A percentile compares a stretch with the other conserved stretches of the same genome.
These are phyloP conservation scores for Phytopythium mirpurense DNA, from an alignment of 352 stramenopile species.

Conservation along the genomic window DNA sequence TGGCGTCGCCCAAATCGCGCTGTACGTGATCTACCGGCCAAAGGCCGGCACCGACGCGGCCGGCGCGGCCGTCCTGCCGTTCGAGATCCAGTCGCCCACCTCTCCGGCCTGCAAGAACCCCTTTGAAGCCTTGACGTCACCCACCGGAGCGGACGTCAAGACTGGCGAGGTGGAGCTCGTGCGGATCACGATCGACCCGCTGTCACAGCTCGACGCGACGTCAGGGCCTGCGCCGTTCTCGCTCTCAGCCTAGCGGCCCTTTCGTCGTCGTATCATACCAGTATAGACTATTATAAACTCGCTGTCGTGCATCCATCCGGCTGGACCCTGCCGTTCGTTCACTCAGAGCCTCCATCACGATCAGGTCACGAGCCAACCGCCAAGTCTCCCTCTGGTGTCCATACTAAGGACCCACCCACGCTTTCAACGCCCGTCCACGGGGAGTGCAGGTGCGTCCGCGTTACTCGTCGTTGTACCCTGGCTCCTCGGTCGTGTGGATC, in stretches of 20 bases:
- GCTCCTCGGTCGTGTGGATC: conserved; percentile 33
- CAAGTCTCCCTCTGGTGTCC: no score
- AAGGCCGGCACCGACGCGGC: background rate
- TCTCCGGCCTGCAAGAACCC: conserved; percentile 11
- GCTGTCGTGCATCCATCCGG: no score
- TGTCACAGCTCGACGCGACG: background rate
- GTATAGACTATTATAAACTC: background rate
- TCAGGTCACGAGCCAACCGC: no score
- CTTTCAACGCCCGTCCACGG: background rate
- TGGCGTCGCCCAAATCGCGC: conserved; percentile 41
- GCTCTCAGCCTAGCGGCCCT: background rate
- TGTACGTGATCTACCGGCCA: conserved; percentile 58
- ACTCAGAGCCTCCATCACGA: no score
- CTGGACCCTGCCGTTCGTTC: background rate
- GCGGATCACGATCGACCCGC: conserved; percentile 27
- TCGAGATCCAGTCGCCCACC: conserved; percentile 11
- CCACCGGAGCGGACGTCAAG: conserved; percentile 10
- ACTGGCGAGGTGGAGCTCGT: conserved; percentile 21
- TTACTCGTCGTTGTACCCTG: conserved; percentile 7
- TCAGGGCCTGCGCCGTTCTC: background rate
- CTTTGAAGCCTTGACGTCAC: conserved; percentile 16
- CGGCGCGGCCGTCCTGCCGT: background rate
- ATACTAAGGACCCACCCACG: background rate
- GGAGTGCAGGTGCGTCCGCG: background rate
- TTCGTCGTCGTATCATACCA: no score